Conservation (phyloP, 1,284 basidiomycete genomes). For the Ceratobasidium sp. region DNA sequence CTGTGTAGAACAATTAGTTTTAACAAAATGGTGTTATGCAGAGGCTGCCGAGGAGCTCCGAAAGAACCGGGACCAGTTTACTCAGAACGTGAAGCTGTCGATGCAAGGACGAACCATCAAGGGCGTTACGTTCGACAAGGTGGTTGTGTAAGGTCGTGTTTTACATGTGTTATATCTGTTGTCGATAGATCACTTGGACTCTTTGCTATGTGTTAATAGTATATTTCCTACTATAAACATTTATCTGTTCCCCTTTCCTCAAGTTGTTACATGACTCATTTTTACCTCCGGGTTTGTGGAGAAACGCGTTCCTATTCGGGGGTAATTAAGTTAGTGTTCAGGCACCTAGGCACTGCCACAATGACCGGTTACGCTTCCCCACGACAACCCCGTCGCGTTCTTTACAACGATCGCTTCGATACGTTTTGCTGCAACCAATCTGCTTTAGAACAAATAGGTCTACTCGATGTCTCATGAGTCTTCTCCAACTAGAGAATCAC, state of each 20-base stretch:
- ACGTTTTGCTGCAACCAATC: neutral
- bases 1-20: constrained; percentile 2
- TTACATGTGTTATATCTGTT: neutral
- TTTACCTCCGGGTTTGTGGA: neutral
- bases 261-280: neutral
- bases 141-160: constrained; percentile 56
- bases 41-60: constrained; percentile 94
- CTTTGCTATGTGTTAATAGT: neutral
- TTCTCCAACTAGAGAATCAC: neutral
- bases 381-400: constrained; percentile 13
- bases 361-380: constrained; percentile 14
- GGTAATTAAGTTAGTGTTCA: constrained; percentile 21
- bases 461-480: constrained; percentile 27
- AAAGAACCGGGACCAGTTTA: constrained; percentile 84
- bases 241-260: neutral
- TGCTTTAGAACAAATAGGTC: neutral
- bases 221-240: constrained; percentile 22
- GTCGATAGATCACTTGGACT: constrained; percentile 14
- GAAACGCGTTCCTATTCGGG: constrained; percentile 6
- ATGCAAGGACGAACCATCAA: constrained; percentile 86
- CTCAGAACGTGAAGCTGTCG: constrained; percentile 83
- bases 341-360: constrained; percentile 42
- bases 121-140: constrained; percentile 82
- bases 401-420: constrained; percentile 10
- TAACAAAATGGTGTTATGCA: constrained; percentile 60